A percentile compares a stretch with the other conserved stretches of the same genome.
phyloP scores from a whole-genome alignment of 805 yeast genomes.

The Ogataea minuta region DNA sequence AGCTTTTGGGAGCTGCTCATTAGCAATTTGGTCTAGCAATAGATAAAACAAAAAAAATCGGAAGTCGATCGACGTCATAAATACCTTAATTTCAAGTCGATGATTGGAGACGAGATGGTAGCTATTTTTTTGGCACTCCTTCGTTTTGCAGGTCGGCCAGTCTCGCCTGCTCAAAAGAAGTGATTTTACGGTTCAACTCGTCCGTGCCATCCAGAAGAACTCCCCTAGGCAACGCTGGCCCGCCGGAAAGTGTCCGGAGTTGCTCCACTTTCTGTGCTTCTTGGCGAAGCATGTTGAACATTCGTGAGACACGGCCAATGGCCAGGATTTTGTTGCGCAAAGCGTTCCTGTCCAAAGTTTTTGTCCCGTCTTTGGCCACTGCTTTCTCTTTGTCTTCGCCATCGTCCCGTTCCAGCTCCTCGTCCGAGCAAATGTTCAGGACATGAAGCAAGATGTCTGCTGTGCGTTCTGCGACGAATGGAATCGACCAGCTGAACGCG shows the following conservation, averaged over 20 bases:
- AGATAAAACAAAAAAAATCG: background rate
- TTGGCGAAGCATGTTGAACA: slow-evolving; percentile 85
- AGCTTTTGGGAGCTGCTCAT: slow-evolving; percentile 15
- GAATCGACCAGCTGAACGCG: slow-evolving; percentile 94
- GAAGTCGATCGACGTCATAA: slow-evolving; percentile 5
- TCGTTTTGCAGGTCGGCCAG: slow-evolving; percentile 80
- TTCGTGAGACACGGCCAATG: slow-evolving; percentile 87
- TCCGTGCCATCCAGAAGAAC: slow-evolving; percentile 82
- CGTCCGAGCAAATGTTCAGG: slow-evolving; percentile 89
- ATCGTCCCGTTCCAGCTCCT: slow-evolving; percentile 50
- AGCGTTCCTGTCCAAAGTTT: slow-evolving; percentile 38
- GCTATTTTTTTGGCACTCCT: slow-evolving; percentile 55
- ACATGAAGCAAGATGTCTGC: slow-evolving; percentile 89
- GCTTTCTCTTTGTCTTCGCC: slow-evolving; percentile 57
- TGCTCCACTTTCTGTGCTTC: slow-evolving; percentile 84
- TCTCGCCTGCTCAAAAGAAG: slow-evolving; percentile 79
- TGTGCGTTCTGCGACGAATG: slow-evolving; percentile 94
- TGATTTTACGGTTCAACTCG: slow-evolving; percentile 66
- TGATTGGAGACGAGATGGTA: background rate
- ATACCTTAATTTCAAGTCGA: background rate
- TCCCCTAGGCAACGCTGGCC: slow-evolving; percentile 75
- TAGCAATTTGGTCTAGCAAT: background rate
- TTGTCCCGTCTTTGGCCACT: slow-evolving; percentile 40
- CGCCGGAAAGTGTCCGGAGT: slow-evolving; percentile 68
- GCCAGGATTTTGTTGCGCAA: slow-evolving; percentile 83